A percentile compares a stretch with the other conserved stretches of the same genome.
phyloP scores from a whole-genome alignment of 164 flowering plant genomes.

The Litsea cubeba region DNA sequence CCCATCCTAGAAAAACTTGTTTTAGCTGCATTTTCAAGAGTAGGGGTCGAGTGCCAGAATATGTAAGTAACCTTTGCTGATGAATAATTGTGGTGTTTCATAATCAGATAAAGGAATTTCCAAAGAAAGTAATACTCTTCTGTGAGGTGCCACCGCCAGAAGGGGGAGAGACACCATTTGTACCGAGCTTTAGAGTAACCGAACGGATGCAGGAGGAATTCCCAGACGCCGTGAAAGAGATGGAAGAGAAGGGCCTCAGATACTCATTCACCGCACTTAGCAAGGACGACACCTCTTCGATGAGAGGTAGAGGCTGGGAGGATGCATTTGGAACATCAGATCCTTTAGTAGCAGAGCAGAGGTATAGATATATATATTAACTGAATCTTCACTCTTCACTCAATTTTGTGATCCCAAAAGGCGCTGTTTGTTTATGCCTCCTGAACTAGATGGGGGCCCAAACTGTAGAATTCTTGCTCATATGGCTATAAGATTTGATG shows the following conservation, averaged over 20 bases:
- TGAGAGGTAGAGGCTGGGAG: conserved; percentile 69
- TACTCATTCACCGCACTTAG: conserved; percentile 49
- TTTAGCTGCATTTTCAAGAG: no score
- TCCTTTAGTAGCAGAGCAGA: conserved; percentile 40
- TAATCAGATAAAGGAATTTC: conserved; percentile 46
- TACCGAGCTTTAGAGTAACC: conserved; percentile 51
- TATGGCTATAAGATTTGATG: not conserved
- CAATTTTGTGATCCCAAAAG: not conserved
- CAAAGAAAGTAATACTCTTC: conserved; percentile 44
- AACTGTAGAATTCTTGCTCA: not conserved
- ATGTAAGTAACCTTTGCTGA: no score
- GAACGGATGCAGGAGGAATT: conserved; percentile 51
- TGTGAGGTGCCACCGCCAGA: conserved; percentile 58
- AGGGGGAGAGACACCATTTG: conserved; percentile 64
- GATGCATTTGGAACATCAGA: conserved; percentile 55
- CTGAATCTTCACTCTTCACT: no score
- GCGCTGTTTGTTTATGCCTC: not conserved
- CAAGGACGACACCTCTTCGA: conserved; percentile 38
- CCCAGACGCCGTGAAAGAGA: conserved; percentile 49
- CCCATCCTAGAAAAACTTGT: no score
- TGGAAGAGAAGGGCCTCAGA: conserved; percentile 44
- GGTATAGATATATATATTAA: conserved; percentile 32
- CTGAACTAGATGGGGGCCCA: not conserved
- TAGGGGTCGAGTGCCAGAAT: no score
- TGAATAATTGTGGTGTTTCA: no score